Evolutionary conservation across 805 yeast species (phyloP).

Genomic region (Pichia californica): DNA sequence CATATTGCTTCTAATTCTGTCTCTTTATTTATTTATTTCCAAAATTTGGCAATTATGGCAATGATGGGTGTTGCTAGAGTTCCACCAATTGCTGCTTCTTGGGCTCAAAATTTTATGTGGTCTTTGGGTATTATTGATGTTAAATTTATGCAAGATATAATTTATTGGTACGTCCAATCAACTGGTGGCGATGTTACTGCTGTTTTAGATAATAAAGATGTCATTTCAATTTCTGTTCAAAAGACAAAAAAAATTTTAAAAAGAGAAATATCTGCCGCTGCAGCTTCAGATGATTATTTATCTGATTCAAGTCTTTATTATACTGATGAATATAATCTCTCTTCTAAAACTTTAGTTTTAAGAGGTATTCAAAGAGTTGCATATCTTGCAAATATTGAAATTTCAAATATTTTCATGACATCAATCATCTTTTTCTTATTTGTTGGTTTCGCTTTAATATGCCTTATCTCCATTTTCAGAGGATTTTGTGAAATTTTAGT

Average conservation of each 20-base stretch:
- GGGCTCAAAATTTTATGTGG: constrained; percentile 93
- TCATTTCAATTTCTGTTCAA: constrained; percentile 81
- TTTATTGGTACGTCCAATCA: constrained; percentile 78
- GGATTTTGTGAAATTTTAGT: constrained; percentile 59
- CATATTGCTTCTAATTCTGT: constrained; percentile 96
- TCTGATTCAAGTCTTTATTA: constrained; percentile 51
- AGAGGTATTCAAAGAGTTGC: constrained; percentile 93
- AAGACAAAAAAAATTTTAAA: constrained; percentile 33
- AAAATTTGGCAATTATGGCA: constrained; percentile 81
- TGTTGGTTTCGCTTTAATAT: constrained; percentile 57
- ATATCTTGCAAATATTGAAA: constrained; percentile 75
- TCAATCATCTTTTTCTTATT: constrained; percentile 79
- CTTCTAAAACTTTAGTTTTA: constrained; percentile 68
- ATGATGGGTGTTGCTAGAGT: constrained; percentile 92
- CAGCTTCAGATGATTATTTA: constrained; percentile 38
- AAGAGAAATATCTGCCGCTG: constrained; percentile 34
- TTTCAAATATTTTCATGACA: constrained; percentile 80
- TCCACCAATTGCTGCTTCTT: constrained; percentile 92
- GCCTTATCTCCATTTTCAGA: constrained; percentile 55
- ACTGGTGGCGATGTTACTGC: constrained; percentile 89
- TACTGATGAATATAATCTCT: constrained; percentile 59
- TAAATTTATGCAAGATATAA: constrained; percentile 75
- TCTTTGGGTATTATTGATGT: constrained; percentile 84
- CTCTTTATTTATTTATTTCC: constrained; percentile 90
- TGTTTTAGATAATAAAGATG: constrained; percentile 53